These are phyloP conservation scores for Didymella segeticola DNA, from an alignment of 2,329 filamentous ascomycete species.

Conservation along the genomic window DNA sequence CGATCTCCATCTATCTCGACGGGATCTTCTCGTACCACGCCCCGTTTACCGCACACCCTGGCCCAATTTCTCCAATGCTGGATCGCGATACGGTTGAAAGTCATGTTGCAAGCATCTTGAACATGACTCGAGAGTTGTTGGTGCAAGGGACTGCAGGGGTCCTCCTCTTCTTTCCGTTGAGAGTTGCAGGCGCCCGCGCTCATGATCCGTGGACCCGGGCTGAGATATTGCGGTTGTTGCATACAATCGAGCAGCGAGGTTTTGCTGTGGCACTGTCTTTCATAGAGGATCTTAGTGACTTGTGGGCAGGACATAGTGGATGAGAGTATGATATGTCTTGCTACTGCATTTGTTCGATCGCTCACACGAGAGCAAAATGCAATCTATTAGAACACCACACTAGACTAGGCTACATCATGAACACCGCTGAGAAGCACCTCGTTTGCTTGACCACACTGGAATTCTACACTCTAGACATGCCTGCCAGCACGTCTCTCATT, in stretches of 20 bases:
- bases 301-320: neutral
- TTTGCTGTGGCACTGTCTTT: neutral
- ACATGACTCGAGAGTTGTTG: slow-evolving; percentile 23
- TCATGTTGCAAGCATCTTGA: slow-evolving; percentile 31
- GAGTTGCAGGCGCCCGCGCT: slow-evolving; percentile 36
- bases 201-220: neutral
- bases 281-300: neutral
- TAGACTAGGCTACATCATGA: no score
- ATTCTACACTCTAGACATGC: neutral
- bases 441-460: no score
- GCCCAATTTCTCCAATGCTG: slow-evolving; percentile 25
- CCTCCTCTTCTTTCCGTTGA: slow-evolving; percentile 34
- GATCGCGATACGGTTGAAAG: slow-evolving; percentile 15
- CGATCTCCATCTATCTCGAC: slow-evolving; percentile 38
- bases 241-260: neutral
- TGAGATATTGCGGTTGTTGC: neutral
- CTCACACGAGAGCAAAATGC: no score
- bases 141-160: slow-evolving; percentile 27
- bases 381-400: no score
- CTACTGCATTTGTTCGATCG: no score
- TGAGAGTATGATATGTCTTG: neutral
- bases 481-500: neutral
- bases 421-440: no score
- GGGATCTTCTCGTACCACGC: slow-evolving; percentile 37
- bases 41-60: slow-evolving; percentile 21